Evolutionary conservation across 768 basidiomycete genomes (phyloP).

Genomic region (Leccinum obscurum): DNA sequence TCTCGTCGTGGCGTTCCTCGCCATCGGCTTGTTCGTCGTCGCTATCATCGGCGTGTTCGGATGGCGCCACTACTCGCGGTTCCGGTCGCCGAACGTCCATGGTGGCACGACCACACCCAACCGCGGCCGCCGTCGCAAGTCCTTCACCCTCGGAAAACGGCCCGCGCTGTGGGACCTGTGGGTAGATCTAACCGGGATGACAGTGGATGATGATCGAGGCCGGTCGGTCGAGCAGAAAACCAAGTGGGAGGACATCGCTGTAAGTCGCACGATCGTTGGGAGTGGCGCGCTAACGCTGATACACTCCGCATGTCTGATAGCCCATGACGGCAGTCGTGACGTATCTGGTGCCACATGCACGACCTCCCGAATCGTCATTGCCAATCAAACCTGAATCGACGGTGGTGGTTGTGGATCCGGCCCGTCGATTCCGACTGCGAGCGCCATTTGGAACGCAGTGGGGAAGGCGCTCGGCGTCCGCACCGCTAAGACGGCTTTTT

Average conservation of each 20-base stretch:
- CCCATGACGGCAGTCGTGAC: slow-evolving; percentile 27
- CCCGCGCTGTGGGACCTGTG: slow-evolving; percentile 51
- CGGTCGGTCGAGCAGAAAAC: slow-evolving; percentile 10
- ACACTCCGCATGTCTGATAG: too few relatives aligned
- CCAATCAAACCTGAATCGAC: neutral
- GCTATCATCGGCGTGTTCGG: slow-evolving; percentile 50
- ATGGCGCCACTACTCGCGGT: slow-evolving; percentile 39
- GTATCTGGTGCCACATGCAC: neutral
- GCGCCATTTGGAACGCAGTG: neutral
- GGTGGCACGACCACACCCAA: slow-evolving; percentile 4
- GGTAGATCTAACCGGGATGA: slow-evolving; percentile 7
- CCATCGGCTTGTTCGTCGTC: slow-evolving; percentile 54
- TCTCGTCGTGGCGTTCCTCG: slow-evolving; percentile 59
- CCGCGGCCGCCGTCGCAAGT: neutral
- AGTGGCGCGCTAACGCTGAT: neutral
- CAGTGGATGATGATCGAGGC: neutral
- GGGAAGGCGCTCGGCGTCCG: neutral
- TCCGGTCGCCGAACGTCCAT: slow-evolving; percentile 8
- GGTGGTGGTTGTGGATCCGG: neutral
- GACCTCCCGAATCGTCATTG: neutral
- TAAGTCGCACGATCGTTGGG: slow-evolving; percentile 21
- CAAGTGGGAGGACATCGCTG: slow-evolving; percentile 44
- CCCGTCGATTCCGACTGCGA: neutral
- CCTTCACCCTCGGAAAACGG: slow-evolving; percentile 21
- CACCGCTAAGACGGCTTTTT: slow-evolving; percentile 7